Base-by-base conservation (phyloP, 202 grass and related monocot genomes). In the Miscanthus sacchariflorus region DNA sequence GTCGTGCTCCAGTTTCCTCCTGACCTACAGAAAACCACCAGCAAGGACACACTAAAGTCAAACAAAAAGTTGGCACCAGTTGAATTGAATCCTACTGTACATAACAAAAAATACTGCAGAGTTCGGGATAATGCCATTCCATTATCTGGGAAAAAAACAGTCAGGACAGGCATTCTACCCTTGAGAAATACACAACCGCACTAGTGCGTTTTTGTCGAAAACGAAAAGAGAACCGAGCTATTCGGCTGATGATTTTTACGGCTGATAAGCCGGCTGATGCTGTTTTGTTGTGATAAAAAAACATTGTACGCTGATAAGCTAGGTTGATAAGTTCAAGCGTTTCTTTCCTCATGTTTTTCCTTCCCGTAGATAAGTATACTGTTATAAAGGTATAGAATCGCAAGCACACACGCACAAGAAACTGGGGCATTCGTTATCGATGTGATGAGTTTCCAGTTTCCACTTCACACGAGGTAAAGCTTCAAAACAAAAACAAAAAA, bases 1-100 rank as follows among this genome's bases (percentile, higher is more conserved):
- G 96, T 98, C 40, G 92, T 98, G 36, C 93, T 94, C 93, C 96
- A 98, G 46, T 98, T 93, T 73, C 96, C 96, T 63, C 90, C 96
- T 35, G 96, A 95, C 76, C 96, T 98, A 66, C 50, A 88, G 5
- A 86, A 84, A 73, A 68, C 18, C 65, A 88, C 12, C 77, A 58
- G n/a, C 19, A 85, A 66, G 9, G 58, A 23, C 38, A 72, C 14
- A 48, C 13, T 66, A 2, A 30, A 23, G 13, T 25, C 5, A 85
- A 54, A 54, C 5, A 44, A 74, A 74, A 66, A 4, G 9, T 45
- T 0, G 43, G 1, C 23, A 58, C 4, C 36, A 12, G 0, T 30
- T 17, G 9, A 66, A 59, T 9, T n/a, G 13, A 72, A 59, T 27
- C 25, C 21, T 59, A 9, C 9, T 9, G 11, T 36, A 70, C 44